phyloP scores from a whole-genome alignment of 2,329 filamentous ascomycete genomes.

The Chrysoporthe austroafricana region DNA sequence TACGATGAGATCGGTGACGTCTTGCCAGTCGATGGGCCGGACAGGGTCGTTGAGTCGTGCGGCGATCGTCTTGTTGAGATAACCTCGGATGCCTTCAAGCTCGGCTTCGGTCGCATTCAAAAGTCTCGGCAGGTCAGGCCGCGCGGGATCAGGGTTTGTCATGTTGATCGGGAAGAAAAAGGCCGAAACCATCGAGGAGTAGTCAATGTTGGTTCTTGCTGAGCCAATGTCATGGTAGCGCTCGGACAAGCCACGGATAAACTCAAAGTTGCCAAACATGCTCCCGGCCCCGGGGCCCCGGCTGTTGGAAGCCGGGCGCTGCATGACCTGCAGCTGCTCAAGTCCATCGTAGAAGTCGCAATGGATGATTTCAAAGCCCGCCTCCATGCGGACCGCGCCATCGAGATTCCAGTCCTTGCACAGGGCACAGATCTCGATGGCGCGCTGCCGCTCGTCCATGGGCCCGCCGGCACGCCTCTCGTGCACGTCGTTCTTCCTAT shows the following conservation, averaged over 20 bases:
- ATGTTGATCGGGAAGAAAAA: conserved; percentile 56
- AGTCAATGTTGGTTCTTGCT: conserved; percentile 49
- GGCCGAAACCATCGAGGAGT: conserved; percentile 54
- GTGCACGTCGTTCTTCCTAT: background rate
- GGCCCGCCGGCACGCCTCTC: conserved; percentile 16
- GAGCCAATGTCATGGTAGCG: conserved; percentile 52
- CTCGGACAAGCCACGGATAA: conserved; percentile 45
- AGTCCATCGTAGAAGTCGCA: conserved; percentile 61
- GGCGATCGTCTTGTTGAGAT: conserved; percentile 32
- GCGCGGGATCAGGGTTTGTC: conserved; percentile 43
- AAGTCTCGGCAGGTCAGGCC: conserved; percentile 35
- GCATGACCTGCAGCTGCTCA: conserved; percentile 40
- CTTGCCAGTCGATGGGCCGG: conserved; percentile 65
- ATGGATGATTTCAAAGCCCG: conserved; percentile 71
- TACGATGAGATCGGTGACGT: conserved; percentile 67
- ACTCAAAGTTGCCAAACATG: conserved; percentile 43
- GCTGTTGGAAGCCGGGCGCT: conserved; percentile 32
- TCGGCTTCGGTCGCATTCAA: conserved; percentile 29
- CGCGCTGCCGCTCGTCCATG: conserved; percentile 56
- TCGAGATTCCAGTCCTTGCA: conserved; percentile 61
- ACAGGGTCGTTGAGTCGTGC: conserved; percentile 39
- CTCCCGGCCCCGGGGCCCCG: conserved; percentile 26
- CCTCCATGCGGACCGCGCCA: conserved; percentile 69
- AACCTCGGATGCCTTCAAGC: conserved; percentile 38
- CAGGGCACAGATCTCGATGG: conserved; percentile 58